Base-by-base conservation (phyloP, 2,329 filamentous ascomycete genomes). In the Pseudogymnoascus sp. region DNA sequence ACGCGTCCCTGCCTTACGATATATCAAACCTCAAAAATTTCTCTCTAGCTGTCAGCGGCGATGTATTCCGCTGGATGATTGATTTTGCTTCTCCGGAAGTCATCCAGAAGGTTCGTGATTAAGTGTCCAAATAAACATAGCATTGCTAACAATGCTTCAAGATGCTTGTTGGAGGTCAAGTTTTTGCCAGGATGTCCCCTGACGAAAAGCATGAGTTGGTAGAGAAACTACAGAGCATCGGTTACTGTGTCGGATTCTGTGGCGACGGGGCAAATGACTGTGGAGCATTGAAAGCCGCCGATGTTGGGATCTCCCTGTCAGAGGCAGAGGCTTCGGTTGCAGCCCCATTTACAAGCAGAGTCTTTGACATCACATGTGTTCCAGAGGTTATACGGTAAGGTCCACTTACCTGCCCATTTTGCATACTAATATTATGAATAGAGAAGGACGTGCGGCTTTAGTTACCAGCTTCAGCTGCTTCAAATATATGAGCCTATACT, bases 381-480 rank as follows among this genome's bases (percentile, higher is more conserved):
- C 88, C 92, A 6, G 86, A 92, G 68, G 86, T 99, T 64, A 97
- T 99, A 63, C 81, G 84, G 83, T 86, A 77, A 66, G 6, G 18
- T 58, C 6, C 10, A 26, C 12, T n/a, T 58, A 7, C 35, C 9
- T 52, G 2, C n/a, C 9, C 19, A 30, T 30, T 28, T 13, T 35
- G 15, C 6, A 52, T 52, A 58, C 65, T 67, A 59, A 66, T 45
- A 26, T 28, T 18, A 15, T 35, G 34, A 57, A 37, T 60, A 73
- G 91, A 65, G 94, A 99, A 77, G 94, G 94, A 18, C 85, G 95
- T 63, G 92, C 92, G 18, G 90, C 95, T 33, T 80, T 99, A 33
- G 92, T 97, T n/a, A 99, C 94, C 10, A 96, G 91, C 73, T 99
- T 99, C 76, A 95, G 90, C 76, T 99, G 94, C 76, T 99, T 99